Conservation (phyloP, 2,329 filamentous ascomycete species). For the Capronia epimyces region DNA sequence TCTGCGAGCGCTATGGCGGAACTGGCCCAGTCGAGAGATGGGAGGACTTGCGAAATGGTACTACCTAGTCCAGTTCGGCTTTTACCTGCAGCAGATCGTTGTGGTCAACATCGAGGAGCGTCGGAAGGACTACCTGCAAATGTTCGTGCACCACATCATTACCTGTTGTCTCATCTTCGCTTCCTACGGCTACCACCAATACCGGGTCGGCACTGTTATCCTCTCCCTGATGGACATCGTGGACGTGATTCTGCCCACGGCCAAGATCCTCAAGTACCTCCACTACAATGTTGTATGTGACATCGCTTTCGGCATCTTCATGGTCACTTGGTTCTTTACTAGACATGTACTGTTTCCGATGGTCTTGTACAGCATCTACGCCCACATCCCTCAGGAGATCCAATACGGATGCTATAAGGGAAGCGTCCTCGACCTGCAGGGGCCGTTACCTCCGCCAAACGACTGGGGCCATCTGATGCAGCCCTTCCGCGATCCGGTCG, state of each 20-base stretch:
- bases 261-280: constrained; percentile 90
- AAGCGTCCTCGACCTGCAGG: constrained; percentile 49
- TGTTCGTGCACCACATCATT: constrained; percentile 91
- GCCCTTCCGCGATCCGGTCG: constrained; percentile 65
- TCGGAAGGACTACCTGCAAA: constrained; percentile 91
- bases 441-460: constrained; percentile 49
- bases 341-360: constrained; percentile 75
- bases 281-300: constrained; percentile 73
- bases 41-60: constrained; percentile 76
- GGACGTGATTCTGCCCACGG: constrained; percentile 81
- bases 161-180: constrained; percentile 74
- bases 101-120: constrained; percentile 92
- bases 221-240: constrained; percentile 90
- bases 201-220: constrained; percentile 80
- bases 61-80: constrained; percentile 81
- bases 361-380: constrained; percentile 77
- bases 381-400: constrained; percentile 58
- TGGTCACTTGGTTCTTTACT: constrained; percentile 74
- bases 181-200: constrained; percentile 82
- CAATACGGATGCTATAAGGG: constrained; percentile 66
- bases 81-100: constrained; percentile 90
- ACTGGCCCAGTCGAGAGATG: constrained; percentile 76
- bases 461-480: constrained; percentile 61
- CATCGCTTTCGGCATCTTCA: constrained; percentile 75
- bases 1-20: constrained; percentile 71